Evolutionary conservation across 1,139 yeast species (phyloP).

Genomic region (Citeromyces hawaiiensis): DNA sequence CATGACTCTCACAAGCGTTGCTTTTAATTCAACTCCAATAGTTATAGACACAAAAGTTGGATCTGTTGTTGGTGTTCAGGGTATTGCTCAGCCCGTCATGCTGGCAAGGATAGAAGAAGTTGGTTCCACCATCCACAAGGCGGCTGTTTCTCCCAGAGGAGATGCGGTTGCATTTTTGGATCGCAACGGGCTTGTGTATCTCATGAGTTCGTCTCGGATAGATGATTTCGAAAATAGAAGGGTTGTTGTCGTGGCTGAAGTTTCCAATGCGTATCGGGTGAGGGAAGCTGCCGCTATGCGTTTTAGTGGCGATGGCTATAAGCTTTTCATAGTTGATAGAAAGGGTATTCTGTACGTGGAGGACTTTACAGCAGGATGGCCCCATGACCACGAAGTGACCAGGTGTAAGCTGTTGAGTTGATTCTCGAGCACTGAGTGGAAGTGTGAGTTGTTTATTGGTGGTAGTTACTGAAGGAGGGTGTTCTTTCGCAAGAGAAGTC

Average conservation of each 20-base stretch:
- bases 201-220: constrained; percentile 51
- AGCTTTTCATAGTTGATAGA: constrained; percentile 62
- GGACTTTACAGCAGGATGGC: constrained; percentile 81
- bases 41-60: constrained; percentile 42
- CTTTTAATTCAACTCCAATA: constrained; percentile 47
- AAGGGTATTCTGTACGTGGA: constrained; percentile 68
- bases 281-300: constrained; percentile 64
- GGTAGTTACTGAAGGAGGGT: no score
- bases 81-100: constrained; percentile 41
- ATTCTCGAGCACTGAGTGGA: no score
- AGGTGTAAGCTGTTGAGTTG: constrained; percentile 47
- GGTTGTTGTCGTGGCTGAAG: constrained; percentile 65
- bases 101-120: constrained; percentile 57
- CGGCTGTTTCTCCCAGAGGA: constrained; percentile 73
- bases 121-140: constrained; percentile 66
- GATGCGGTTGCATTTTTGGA: constrained; percentile 76
- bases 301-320: constrained; percentile 75
- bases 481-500: no score
- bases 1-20: constrained; percentile 47
- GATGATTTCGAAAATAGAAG: constrained; percentile 39
- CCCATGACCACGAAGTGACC: constrained; percentile 66
- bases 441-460: no score
- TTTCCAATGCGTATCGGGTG: constrained; percentile 54
- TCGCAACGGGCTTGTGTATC: constrained; percentile 61
- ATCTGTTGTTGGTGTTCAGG: constrained; percentile 20